A percentile compares a stretch with the other conserved stretches of the same genome.
Conservation (phyloP, 2,329 filamentous ascomycete genomes). For the Aureobasidium sp. region DNA sequence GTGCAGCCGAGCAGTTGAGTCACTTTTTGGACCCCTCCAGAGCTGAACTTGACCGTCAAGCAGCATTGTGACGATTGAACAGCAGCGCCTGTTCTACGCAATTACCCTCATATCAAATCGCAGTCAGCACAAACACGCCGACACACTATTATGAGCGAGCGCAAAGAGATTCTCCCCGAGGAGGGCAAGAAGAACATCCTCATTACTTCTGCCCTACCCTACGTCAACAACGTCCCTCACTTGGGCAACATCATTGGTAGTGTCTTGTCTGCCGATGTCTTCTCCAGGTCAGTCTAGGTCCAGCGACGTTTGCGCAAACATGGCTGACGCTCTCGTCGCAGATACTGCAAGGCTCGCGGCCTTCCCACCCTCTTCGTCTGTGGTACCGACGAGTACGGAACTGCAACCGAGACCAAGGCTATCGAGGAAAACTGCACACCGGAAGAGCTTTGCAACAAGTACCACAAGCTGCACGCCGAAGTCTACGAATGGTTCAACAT, state of each 20-base stretch:
- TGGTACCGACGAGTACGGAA: slow-evolving; percentile 90
- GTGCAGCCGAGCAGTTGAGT: slow-evolving; percentile 6
- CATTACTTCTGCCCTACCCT: slow-evolving; percentile 85
- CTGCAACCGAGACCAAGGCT: slow-evolving; percentile 91
- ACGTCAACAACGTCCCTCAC: slow-evolving; percentile 69
- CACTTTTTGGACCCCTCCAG: slow-evolving; percentile 9
- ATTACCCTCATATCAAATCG: not conserved
- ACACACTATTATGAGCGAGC: slow-evolving; percentile 15
- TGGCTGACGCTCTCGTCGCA: slow-evolving; percentile 25
- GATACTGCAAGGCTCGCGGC: slow-evolving; percentile 71
- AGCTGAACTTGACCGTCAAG: not conserved
- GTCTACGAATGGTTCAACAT: slow-evolving; percentile 97
- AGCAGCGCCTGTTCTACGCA: not conserved
- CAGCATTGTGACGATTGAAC: not conserved
- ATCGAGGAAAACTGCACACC: slow-evolving; percentile 79
- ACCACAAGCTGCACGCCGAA: slow-evolving; percentile 79
- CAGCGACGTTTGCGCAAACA: not conserved
- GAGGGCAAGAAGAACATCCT: slow-evolving; percentile 71
- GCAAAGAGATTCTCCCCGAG: slow-evolving; percentile 39
- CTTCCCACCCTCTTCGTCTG: slow-evolving; percentile 78
- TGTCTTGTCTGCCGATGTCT: slow-evolving; percentile 84
- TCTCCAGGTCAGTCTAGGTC: slow-evolving; percentile 24
- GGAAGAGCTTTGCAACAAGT: slow-evolving; percentile 81
- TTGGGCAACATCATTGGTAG: slow-evolving; percentile 83
- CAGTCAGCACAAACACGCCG: not conserved